These are phyloP conservation scores for Raffaelea albimanens DNA, from an alignment of 2,329 filamentous ascomycete genomes.

Conservation along the genomic window DNA sequence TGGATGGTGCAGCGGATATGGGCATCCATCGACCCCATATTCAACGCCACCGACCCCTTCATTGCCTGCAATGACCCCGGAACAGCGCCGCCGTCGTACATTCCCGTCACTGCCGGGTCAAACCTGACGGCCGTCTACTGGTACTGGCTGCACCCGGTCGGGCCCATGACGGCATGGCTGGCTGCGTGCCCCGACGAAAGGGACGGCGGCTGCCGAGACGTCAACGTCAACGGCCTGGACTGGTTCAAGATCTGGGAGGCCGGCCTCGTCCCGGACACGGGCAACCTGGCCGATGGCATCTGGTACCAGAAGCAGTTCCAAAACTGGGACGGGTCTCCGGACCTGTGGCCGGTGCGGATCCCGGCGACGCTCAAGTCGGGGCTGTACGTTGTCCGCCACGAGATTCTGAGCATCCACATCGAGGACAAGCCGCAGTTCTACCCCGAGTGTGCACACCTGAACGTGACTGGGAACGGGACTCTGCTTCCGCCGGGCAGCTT, in stretches of 20 bases:
- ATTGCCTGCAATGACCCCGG: slow-evolving; percentile 28
- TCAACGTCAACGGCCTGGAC: slow-evolving; percentile 20
- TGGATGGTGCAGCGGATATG: slow-evolving; percentile 29
- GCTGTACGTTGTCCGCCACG: slow-evolving; percentile 41
- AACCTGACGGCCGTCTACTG: slow-evolving; percentile 29
- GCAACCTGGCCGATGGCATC: slow-evolving; percentile 22
- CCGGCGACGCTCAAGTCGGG: slow-evolving; percentile 34
- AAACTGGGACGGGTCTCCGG: slow-evolving; percentile 26
- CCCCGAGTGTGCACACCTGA: slow-evolving; percentile 28
- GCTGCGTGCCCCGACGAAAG: slow-evolving; percentile 19
- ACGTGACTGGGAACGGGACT: slow-evolving; percentile 21
- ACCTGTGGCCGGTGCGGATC: slow-evolving; percentile 35
- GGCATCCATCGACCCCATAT: slow-evolving; percentile 28
- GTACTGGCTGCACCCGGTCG: slow-evolving; percentile 31
- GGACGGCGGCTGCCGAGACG: slow-evolving; percentile 17
- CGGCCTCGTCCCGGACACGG: slow-evolving; percentile 21
- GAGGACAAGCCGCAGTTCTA: slow-evolving; percentile 36
- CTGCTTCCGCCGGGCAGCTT: slow-evolving; percentile 19
- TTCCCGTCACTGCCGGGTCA: slow-evolving; percentile 25
- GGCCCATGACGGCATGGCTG: slow-evolving; percentile 30
- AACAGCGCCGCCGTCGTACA: slow-evolving; percentile 23
- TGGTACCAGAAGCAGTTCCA: slow-evolving; percentile 31
- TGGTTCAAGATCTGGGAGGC: slow-evolving; percentile 35
- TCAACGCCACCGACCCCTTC: slow-evolving; percentile 20
- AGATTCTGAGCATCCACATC: slow-evolving; percentile 42